phyloP scores from a whole-genome alignment of 2,329 filamentous ascomycete species.

The Aspergillus persii region DNA sequence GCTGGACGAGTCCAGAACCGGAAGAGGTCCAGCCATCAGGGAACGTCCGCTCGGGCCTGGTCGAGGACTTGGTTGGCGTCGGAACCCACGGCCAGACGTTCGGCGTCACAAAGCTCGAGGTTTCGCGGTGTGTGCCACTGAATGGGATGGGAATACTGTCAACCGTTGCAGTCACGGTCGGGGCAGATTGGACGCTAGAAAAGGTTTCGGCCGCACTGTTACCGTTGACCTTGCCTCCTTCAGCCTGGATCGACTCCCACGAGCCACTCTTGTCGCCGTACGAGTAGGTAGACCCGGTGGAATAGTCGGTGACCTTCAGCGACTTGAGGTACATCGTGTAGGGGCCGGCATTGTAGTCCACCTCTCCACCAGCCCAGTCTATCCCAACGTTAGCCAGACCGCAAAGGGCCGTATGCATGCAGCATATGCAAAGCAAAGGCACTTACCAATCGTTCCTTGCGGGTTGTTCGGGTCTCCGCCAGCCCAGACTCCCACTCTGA shows the following conservation, averaged over 20 bases:
- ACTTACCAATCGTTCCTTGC: constrained; percentile 69
- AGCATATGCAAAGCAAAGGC: neutral
- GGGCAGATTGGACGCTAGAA: constrained; percentile 49
- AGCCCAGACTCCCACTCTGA: constrained; percentile 90
- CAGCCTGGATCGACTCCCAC: constrained; percentile 77
- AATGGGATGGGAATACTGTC: constrained; percentile 66
- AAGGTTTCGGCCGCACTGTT: constrained; percentile 47
- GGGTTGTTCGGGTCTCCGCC: constrained; percentile 81
- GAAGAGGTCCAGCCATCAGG: constrained; percentile 81
- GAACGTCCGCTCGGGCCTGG: constrained; percentile 53
- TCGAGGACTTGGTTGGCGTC: constrained; percentile 48
- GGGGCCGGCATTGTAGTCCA: constrained; percentile 78
- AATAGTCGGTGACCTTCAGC: constrained; percentile 82
- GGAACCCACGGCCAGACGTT: constrained; percentile 69
- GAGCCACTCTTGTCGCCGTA: constrained; percentile 76
- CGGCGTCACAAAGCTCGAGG: constrained; percentile 52
- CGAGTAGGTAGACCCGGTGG: constrained; percentile 78
- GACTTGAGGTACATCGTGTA: constrained; percentile 82
- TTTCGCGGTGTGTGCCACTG: constrained; percentile 47
- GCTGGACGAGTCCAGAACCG: constrained; percentile 73
- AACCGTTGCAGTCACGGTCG: constrained; percentile 62
- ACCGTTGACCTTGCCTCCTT: constrained; percentile 74
- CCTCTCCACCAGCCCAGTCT: constrained; percentile 82
- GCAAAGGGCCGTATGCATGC: no score
- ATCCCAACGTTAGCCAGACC: constrained; percentile 10